Percentiles rank a stretch among this genome's conserved stretches.
phyloP scores from a whole-genome alignment of 805 yeast species.

The Candida suzukii region DNA sequence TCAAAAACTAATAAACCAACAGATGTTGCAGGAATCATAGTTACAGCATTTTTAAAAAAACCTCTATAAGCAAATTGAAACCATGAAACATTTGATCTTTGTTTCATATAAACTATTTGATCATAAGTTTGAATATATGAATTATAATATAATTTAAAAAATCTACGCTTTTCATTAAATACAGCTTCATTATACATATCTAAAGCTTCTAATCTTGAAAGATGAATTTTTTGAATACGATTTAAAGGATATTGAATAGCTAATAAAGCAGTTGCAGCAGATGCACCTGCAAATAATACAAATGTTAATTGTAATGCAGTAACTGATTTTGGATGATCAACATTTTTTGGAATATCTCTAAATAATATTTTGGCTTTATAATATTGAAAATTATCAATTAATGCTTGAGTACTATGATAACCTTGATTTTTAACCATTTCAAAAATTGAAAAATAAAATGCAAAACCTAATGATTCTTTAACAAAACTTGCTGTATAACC shows the following conservation, averaged over 20 bases:
- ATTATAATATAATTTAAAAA: slow-evolving; percentile 52
- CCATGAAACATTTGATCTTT: slow-evolving; percentile 51
- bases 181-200: slow-evolving; percentile 48
- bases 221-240: slow-evolving; percentile 73
- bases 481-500: slow-evolving; percentile 74
- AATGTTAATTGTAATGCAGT: slow-evolving; percentile 59
- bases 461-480: slow-evolving; percentile 81
- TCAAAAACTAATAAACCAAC: slow-evolving; percentile 82
- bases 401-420: slow-evolving; percentile 37
- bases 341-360: slow-evolving; percentile 9
- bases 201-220: slow-evolving; percentile 71
- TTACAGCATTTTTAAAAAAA: slow-evolving; percentile 59
- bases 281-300: slow-evolving; percentile 77
- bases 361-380: slow-evolving; percentile 26
- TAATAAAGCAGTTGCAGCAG: slow-evolving; percentile 73
- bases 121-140: slow-evolving; percentile 72
- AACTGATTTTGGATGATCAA: slow-evolving; percentile 16
- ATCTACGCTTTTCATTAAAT: slow-evolving; percentile 15
- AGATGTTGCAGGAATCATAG: slow-evolving; percentile 83
- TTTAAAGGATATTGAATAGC: slow-evolving; percentile 78
- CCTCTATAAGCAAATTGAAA: slow-evolving; percentile 72
- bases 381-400: slow-evolving; percentile 32
- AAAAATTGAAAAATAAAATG: slow-evolving; percentile 73
- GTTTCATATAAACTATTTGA: slow-evolving; percentile 48
- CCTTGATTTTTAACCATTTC: slow-evolving; percentile 72